Evolutionary conservation across 345 rosid species (phyloP).

Genomic region (Acer yangbiense): DNA sequence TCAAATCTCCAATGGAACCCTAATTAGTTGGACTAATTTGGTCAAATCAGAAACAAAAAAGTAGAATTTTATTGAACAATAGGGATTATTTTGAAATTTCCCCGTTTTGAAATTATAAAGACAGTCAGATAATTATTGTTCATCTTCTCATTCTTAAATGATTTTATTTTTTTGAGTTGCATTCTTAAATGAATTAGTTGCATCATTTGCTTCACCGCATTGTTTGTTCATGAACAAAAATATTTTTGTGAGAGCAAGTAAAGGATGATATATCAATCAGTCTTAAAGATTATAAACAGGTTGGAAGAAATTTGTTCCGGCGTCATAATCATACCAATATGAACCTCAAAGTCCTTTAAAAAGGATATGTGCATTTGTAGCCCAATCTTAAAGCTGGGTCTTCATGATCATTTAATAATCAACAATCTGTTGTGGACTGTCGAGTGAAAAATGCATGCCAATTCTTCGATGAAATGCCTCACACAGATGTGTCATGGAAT

Average conservation of each 20-base stretch:
- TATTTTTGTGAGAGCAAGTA: background rate
- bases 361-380: conserved; percentile 56
- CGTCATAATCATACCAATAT: conserved; percentile 33
- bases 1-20: no score
- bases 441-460: conserved; percentile 43
- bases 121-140: no score
- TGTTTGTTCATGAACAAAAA: background rate
- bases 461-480: conserved; percentile 74
- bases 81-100: no score
- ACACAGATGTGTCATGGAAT: conserved; percentile 67
- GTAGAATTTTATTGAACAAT: no score
- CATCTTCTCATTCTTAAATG: no score
- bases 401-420: conserved; percentile 48
- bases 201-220: background rate
- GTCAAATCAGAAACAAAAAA: no score
- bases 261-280: conserved; percentile 36
- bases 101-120: no score
- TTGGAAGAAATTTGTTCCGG: conserved; percentile 49
- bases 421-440: conserved; percentile 54
- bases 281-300: conserved; percentile 18
- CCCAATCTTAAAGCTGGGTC: conserved; percentile 52
- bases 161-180: no score
- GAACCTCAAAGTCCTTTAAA: conserved; percentile 48
- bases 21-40: no score
- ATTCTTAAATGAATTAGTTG: background rate